Percentiles rank a stretch among this genome's conserved stretches.
Conservation (phyloP, 257 asterid genomes). For the Capsicum pubescens region DNA sequence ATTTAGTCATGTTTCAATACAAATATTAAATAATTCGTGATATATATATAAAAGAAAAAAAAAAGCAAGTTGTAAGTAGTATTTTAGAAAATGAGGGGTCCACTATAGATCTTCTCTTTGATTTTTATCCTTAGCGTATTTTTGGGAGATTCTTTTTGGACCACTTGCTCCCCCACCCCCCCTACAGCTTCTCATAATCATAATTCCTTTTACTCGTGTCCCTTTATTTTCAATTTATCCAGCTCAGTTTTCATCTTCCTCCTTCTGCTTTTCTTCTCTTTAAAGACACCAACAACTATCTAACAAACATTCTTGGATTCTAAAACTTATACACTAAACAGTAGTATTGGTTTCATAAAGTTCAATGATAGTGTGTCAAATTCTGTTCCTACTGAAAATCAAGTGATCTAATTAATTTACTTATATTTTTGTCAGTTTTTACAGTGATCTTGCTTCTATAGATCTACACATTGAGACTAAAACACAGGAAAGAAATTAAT, state of each 20-base stretch:
- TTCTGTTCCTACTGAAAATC: too few relatives aligned
- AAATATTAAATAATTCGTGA: too few relatives aligned
- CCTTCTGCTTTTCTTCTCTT: neutral
- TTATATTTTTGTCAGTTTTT: too few relatives aligned
- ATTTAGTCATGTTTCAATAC: too few relatives aligned
- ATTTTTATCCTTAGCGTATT: slow-evolving; percentile 32
- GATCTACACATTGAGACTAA: too few relatives aligned
- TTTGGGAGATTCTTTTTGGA: slow-evolving; percentile 32
- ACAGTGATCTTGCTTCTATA: too few relatives aligned
- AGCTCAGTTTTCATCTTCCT: neutral
- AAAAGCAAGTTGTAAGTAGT: too few relatives aligned
- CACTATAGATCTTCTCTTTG: neutral
- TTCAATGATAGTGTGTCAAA: neutral
- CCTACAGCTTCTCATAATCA: neutral
- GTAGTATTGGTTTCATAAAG: neutral
- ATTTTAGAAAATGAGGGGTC: slow-evolving; percentile 16
- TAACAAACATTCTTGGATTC: slow-evolving; percentile 17
- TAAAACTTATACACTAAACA: neutral
- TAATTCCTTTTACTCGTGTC: neutral
- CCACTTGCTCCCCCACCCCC: slow-evolving; percentile 11
- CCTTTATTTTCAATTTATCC: slow-evolving; percentile 10
- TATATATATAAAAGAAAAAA: too few relatives aligned
- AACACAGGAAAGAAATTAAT: too few relatives aligned
- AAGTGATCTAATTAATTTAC: too few relatives aligned
- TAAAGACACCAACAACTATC: neutral